These are phyloP conservation scores for Carex scoparia DNA, from an alignment of 176 grass and related monocot species.

Conservation along the genomic window DNA sequence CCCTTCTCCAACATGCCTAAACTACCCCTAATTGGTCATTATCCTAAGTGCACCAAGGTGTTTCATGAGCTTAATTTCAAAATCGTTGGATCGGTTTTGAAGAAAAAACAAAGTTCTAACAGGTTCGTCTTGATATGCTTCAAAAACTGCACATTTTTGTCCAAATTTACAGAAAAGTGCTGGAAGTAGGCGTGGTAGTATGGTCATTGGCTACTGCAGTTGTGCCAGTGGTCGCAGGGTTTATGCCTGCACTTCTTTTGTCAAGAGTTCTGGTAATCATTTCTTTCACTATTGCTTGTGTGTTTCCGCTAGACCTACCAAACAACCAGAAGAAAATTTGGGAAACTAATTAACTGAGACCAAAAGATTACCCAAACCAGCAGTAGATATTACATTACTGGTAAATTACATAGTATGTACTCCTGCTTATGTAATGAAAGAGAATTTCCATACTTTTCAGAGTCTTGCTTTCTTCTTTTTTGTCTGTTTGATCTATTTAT, in stretches of 20 bases:
- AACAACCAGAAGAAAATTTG: not conserved
- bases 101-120: not conserved
- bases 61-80: not conserved
- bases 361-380: not conserved
- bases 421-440: not conserved
- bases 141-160: not conserved
- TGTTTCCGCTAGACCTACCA: not conserved
- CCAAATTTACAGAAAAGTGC: constrained; percentile 54
- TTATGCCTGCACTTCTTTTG: constrained; percentile 85
- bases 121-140: not conserved
- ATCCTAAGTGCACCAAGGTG: not conserved
- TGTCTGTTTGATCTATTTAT: constrained; percentile 15
- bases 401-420: not conserved
- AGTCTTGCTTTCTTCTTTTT: constrained; percentile 13
- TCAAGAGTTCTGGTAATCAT: constrained; percentile 82
- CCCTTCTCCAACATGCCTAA: not conserved
- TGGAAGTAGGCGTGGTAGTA: constrained; percentile 64
- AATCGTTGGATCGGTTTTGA: not conserved
- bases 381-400: not conserved
- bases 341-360: not conserved
- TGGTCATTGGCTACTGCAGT: constrained; percentile 84
- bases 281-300: constrained; percentile 16
- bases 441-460: not conserved
- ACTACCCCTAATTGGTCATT: not conserved
- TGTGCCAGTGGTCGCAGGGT: constrained; percentile 70